These are phyloP conservation scores for Ormosia semicastrata DNA, from an alignment of 306 rosid genomes.

Conservation along the genomic window DNA sequence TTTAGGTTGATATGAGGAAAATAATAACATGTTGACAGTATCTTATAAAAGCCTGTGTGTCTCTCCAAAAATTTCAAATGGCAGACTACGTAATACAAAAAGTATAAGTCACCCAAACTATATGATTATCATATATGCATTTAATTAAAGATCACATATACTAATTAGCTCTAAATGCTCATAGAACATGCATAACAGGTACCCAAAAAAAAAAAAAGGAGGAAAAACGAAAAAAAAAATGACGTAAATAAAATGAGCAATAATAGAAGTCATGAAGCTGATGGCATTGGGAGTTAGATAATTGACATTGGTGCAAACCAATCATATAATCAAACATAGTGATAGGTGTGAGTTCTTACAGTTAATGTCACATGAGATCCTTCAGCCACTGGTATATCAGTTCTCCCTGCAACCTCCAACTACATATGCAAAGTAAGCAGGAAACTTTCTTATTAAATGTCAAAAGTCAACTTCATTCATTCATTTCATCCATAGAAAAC, in stretches of 20 bases:
- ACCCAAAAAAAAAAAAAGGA: neutral
- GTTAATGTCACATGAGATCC: slow-evolving; percentile 88
- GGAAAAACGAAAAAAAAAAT: neutral
- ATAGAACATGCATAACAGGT: neutral
- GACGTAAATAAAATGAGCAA: neutral
- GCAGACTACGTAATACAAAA: neutral
- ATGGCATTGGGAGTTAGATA: no score
- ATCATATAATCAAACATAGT: neutral
- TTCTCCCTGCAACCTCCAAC: slow-evolving; percentile 91
- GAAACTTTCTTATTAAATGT: neutral
- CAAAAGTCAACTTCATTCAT: slow-evolving; percentile 1
- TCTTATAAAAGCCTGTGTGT: neutral
- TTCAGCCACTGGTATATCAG: slow-evolving; percentile 96
- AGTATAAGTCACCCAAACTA: neutral
- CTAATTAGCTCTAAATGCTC: neutral
- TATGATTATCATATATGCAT: neutral
- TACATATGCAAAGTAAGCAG: slow-evolving; percentile 28
- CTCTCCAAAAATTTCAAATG: neutral
- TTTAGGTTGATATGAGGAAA: neutral
- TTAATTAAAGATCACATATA: neutral
- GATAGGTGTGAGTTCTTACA: slow-evolving; percentile 36
- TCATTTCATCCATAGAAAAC: neutral
- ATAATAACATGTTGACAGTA: neutral
- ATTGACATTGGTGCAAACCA: neutral
- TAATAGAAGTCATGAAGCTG: neutral